phyloP scores from a whole-genome alignment of 495 filamentous ascomycete genomes.

The Aspergillus sclerotiicarbonarius region DNA sequence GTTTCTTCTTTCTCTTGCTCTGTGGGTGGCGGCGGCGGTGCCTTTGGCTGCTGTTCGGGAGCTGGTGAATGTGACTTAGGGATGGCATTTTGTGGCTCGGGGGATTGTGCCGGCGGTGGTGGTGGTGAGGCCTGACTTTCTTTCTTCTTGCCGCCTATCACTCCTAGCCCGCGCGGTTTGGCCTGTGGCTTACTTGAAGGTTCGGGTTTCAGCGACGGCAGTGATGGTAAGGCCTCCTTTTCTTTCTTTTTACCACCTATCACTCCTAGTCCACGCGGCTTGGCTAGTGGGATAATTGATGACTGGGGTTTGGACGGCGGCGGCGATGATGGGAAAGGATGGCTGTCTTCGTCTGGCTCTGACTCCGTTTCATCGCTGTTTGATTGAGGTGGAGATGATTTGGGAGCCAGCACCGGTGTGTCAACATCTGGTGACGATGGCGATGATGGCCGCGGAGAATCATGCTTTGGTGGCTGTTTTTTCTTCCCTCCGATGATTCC shows the following conservation, averaged over 20 bases:
- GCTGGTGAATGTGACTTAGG: constrained; percentile 12
- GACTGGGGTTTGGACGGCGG: constrained; percentile 3
- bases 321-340: not conserved
- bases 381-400: not conserved
- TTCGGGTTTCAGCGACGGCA: not conserved
- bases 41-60: constrained; percentile 8
- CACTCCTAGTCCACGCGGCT: constrained; percentile 15
- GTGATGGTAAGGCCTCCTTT: constrained; percentile 5
- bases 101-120: constrained; percentile 6
- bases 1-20: constrained; percentile 35
- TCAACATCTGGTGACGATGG: constrained; percentile 9
- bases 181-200: constrained; percentile 4
- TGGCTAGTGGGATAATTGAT: constrained; percentile 3
- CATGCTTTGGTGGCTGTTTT: constrained; percentile 18
- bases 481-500: constrained; percentile 23
- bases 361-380: constrained; percentile 14
- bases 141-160: constrained; percentile 34
- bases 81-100: not conserved
- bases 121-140: constrained; percentile 3
- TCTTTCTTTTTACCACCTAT: constrained; percentile 20
- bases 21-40: constrained; percentile 12
- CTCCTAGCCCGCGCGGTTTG: constrained; percentile 23
- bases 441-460: constrained; percentile 8
- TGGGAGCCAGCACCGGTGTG: not conserved
- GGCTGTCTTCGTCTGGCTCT: constrained; percentile 7